phyloP scores from a whole-genome alignment of 2,329 filamentous ascomycete genomes.

The Dothideomycetes sp. region DNA sequence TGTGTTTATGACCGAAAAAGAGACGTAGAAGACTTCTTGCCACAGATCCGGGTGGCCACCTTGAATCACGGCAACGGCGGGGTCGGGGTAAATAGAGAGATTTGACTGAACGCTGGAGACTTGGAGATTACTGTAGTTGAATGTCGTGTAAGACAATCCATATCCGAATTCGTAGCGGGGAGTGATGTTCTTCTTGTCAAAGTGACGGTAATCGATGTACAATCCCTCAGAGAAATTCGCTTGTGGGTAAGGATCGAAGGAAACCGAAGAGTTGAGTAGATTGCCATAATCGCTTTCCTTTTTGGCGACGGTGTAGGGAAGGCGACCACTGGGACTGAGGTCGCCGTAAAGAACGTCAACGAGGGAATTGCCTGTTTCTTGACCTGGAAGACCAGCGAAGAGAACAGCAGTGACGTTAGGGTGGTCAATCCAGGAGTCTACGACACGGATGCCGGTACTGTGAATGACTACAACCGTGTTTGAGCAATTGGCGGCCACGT shows the following conservation, averaged over 20 bases:
- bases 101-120: conserved; percentile 51
- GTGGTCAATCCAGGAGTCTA: conserved; percentile 20
- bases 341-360: conserved; percentile 71
- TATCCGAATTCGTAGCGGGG: conserved; percentile 39
- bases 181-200: conserved; percentile 33
- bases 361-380: conserved; percentile 77
- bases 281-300: conserved; percentile 57
- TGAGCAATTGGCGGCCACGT: conserved; percentile 16
- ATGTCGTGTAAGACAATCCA: conserved; percentile 35
- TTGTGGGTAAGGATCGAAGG: conserved; percentile 14
- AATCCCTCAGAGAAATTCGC: conserved; percentile 34
- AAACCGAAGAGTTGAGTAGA: conserved; percentile 21
- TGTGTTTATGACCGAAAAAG: conserved; percentile 52
- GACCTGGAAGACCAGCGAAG: conserved; percentile 75
- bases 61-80: conserved; percentile 30
- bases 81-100: conserved; percentile 27
- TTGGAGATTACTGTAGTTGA: conserved; percentile 27
- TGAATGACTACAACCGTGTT: conserved; percentile 19
- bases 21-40: conserved; percentile 51
- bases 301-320: conserved; percentile 81
- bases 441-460: conserved; percentile 14
- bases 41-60: conserved; percentile 55
- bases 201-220: conserved; percentile 38
- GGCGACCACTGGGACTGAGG: conserved; percentile 66
- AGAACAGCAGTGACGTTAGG: conserved; percentile 51